These are phyloP conservation scores for Xerocomellus dryophilus DNA, from an alignment of 768 basidiomycete species.

Conservation along the genomic window DNA sequence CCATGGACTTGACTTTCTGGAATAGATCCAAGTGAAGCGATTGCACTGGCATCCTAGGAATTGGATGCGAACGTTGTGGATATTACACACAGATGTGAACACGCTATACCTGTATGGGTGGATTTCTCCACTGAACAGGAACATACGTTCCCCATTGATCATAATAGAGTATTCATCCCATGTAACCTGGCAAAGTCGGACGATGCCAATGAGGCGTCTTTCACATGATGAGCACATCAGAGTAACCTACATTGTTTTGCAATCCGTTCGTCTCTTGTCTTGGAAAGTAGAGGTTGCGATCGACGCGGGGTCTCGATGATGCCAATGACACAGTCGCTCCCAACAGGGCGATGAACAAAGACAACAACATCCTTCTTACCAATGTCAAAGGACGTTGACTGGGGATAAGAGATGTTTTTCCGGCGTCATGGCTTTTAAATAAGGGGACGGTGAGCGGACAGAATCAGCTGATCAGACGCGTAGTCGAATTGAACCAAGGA, in stretches of 20 bases:
- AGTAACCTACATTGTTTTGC: slow-evolving; percentile 14
- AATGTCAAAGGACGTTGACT: background rate
- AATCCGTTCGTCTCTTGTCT: slow-evolving; percentile 13
- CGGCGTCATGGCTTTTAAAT: background rate
- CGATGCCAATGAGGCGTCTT: background rate
- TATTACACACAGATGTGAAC: background rate
- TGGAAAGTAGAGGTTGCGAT: slow-evolving; percentile 16
- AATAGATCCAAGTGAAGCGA: slow-evolving; percentile 46
- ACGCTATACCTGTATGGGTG: slow-evolving; percentile 50
- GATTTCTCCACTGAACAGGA: slow-evolving; percentile 60
- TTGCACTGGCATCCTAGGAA: slow-evolving; percentile 36
- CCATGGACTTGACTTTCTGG: slow-evolving; percentile 54
- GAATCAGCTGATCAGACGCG: background rate
- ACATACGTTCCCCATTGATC: slow-evolving; percentile 54
- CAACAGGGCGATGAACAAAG: slow-evolving; percentile 11
- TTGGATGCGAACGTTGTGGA: background rate
- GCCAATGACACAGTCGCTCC: slow-evolving; percentile 8
- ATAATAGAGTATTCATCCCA: slow-evolving; percentile 63
- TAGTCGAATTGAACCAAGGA: background rate
- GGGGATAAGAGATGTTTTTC: background rate
- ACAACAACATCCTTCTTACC: slow-evolving; percentile 8
- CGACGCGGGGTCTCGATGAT: slow-evolving; percentile 3
- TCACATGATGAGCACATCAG: background rate
- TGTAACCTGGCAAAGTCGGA: slow-evolving; percentile 34
- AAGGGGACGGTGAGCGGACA: background rate